Evolutionary conservation across 192 early-diverging fungal genomes (phyloP), one percentile per base, ranked within the genome.

Genomic region (Coemansia sp.): DNA sequence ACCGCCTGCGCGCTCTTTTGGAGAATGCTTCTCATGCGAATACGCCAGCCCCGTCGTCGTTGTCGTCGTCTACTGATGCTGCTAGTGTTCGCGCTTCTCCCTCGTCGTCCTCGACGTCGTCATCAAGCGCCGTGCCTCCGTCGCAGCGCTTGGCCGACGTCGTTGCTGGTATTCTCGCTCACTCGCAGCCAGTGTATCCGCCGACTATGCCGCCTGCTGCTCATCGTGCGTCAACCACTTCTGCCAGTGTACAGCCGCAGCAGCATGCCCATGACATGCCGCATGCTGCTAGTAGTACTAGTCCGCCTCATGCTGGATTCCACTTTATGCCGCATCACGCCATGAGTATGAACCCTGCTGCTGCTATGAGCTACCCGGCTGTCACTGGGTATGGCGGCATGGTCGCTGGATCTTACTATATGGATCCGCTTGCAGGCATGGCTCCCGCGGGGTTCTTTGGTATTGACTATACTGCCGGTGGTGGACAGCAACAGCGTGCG

Each of bases 361-460:
- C 47, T 8, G 79, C 75, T 7, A 82, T 82, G 79, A 82, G 79
- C 72, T 82, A 70, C 34, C 79, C 79, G 8, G 78, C 62, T 8
- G 44, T 18, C 15, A 72, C 79, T 6, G 72, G 75, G 22, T 82
- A 71, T 68, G 79, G 79, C 24, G 79, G 79, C 64, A 82, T 82
- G 79, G 79, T 74, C 27, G 54, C 54, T 57, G 54, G 54, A 27
- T 57, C 54, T 18, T 57, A 57, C 54, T 57, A 57, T 15, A 33
- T 57, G 54, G 54, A 57, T 57, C 54, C 54, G 13, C 27, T 49
- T 8, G 51, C 41, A 3, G 51, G 52, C 52, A 20, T 41, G 40
- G 59, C 60, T 57, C 27, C 70, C 1, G 62, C 49, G 2, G 68
- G 68, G 2, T 71, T 71, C 70, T 71, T 54, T 64, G 70, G 70